A percentile compares a stretch with the other conserved stretches of the same genome.
These are phyloP conservation scores for Diplotaxis tenuifolia DNA, from an alignment of 345 rosid genomes.

Conservation along the genomic window DNA sequence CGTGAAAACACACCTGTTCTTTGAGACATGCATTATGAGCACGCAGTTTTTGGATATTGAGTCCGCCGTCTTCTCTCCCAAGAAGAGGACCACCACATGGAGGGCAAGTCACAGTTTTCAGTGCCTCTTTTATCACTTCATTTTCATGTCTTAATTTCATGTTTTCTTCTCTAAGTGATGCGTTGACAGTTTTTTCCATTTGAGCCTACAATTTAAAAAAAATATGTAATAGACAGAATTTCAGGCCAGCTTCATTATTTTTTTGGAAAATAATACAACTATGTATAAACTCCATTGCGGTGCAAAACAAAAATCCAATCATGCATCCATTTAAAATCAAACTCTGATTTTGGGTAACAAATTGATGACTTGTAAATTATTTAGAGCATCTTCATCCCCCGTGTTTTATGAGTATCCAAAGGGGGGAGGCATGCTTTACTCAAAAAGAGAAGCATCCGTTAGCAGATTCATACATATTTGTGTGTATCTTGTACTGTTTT, in stretches of 20 bases:
- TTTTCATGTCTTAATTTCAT: slow-evolving; percentile 56
- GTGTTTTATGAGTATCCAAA: too few species aligned
- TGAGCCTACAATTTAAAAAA: slow-evolving; percentile 43
- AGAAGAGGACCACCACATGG: slow-evolving; percentile 68
- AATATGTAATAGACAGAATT: not conserved
- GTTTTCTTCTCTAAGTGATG: slow-evolving; percentile 52
- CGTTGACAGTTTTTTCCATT: slow-evolving; percentile 49
- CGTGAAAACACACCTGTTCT: slow-evolving; percentile 44
- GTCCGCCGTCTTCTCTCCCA: slow-evolving; percentile 46
- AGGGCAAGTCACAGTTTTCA: slow-evolving; percentile 59
- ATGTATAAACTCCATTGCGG: not conserved
- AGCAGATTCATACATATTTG: too few species aligned
- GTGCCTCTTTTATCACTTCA: slow-evolving; percentile 47
- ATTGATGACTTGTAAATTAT: not conserved
- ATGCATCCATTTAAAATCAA: not conserved
- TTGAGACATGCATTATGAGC: slow-evolving; percentile 48
- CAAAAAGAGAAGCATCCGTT: too few species aligned
- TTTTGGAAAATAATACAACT: not conserved
- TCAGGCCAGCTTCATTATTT: not conserved
- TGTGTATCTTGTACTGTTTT: too few species aligned
- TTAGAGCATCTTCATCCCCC: too few species aligned
- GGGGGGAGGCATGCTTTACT: too few species aligned
- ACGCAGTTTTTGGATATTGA: slow-evolving; percentile 40
- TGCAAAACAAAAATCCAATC: not conserved
- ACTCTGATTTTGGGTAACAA: not conserved